Conservation (phyloP, 1,139 yeast genomes). For the Blastobotrys petasosporus region DNA sequence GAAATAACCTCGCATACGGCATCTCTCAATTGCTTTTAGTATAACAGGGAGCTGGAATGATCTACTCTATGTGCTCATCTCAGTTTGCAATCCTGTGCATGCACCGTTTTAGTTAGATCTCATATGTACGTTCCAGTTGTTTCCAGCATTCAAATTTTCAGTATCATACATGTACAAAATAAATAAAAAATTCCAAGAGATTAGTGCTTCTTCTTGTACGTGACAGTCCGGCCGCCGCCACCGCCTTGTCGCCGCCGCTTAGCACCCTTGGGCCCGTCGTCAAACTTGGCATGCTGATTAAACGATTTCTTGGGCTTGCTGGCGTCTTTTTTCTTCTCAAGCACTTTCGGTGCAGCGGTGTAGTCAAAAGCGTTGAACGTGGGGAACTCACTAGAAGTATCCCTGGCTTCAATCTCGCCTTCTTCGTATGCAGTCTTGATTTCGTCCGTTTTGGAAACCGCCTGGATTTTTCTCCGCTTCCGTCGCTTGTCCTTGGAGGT, state of each 20-base stretch:
- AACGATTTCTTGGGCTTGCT: slow-evolving; percentile 17
- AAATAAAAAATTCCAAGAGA: not conserved
- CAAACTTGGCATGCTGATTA: slow-evolving; percentile 21
- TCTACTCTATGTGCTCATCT: no score
- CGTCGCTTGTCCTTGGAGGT: slow-evolving; percentile 15
- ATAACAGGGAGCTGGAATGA: no score
- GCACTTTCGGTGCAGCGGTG: slow-evolving; percentile 19
- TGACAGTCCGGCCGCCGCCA: slow-evolving; percentile 20
- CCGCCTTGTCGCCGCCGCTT: slow-evolving; percentile 19
- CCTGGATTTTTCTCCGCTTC: slow-evolving; percentile 18
- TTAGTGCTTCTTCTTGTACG: slow-evolving; percentile 18
- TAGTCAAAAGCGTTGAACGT: slow-evolving; percentile 25
- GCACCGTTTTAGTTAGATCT: no score
- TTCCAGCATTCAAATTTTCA: no score
- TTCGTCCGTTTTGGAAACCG: slow-evolving; percentile 8
- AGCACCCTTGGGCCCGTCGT: slow-evolving; percentile 21
- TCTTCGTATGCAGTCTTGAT: slow-evolving; percentile 8
- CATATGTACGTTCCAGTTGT: no score
- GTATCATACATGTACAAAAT: no score
- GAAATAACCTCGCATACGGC: no score
- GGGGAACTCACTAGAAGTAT: slow-evolving; percentile 5
- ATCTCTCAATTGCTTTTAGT: no score
- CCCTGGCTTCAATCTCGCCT: slow-evolving; percentile 8
- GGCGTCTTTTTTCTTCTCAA: slow-evolving; percentile 14
- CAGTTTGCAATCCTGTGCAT: no score